Evolutionary conservation across 2,329 filamentous ascomycete genomes (phyloP).

Genomic region (Stemphylium vesicarium): DNA sequence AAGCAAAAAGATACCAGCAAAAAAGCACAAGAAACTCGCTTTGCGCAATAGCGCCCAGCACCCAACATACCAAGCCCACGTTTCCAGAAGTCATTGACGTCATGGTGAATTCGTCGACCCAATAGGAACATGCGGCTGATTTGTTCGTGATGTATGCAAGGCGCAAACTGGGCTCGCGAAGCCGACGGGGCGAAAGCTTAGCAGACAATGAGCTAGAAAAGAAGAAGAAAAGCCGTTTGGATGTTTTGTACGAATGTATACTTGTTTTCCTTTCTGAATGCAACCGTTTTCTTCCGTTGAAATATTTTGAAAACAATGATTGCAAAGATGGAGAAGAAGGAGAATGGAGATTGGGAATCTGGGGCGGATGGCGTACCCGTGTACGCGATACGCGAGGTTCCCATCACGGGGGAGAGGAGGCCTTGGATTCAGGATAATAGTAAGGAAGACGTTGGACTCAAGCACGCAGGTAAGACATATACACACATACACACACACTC

Average conservation of each 20-base stretch:
- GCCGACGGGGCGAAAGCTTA: neutral
- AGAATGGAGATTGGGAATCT: neutral
- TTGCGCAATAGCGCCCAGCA: neutral
- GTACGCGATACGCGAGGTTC: conserved; percentile 15
- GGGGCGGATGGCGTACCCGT: conserved; percentile 5
- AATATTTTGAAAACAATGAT: neutral
- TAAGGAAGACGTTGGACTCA: conserved; percentile 9
- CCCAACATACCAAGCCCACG: conserved; percentile 4
- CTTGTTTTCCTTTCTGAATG: neutral
- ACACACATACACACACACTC: no score
- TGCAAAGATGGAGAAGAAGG: conserved; percentile 8
- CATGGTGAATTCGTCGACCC: conserved; percentile 9
- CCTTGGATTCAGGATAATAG: conserved; percentile 13
- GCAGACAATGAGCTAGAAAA: no score
- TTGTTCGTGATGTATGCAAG: neutral
- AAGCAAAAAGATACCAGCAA: neutral
- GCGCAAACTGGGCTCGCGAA: neutral
- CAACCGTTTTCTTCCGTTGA: neutral
- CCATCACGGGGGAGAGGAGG: conserved; percentile 16
- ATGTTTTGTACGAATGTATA: neutral
- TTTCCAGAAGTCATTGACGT: conserved; percentile 13
- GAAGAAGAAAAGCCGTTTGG: no score
- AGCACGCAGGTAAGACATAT: conserved; percentile 18
- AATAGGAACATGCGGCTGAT: conserved; percentile 8
- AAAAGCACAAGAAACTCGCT: neutral